phyloP scores from a whole-genome alignment of 768 basidiomycete genomes.

The Infundibulicybe gibba region DNA sequence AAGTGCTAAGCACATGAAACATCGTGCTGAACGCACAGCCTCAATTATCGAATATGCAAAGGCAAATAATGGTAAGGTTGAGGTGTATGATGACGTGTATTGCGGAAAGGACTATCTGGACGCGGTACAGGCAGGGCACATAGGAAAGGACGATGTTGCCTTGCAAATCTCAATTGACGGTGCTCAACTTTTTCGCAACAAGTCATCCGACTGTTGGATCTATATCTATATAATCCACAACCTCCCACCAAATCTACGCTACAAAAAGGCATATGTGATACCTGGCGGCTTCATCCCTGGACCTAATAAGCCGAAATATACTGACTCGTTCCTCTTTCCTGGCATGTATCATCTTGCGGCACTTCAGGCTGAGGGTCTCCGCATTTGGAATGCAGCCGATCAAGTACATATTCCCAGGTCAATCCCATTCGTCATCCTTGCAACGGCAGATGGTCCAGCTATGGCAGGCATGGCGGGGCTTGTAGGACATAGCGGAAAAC shows the following conservation, averaged over 20 bases:
- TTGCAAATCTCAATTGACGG: conserved; percentile 28
- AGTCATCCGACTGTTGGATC: conserved; percentile 14
- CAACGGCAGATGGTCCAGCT: conserved; percentile 18
- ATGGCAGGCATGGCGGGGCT: conserved; percentile 19
- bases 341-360: conserved; percentile 19
- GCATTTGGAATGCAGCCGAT: conserved; percentile 18
- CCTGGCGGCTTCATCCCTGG: conserved; percentile 26
- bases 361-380: conserved; percentile 18
- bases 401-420: conserved; percentile 4
- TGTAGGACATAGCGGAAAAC: conserved; percentile 18
- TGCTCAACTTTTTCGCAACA: conserved; percentile 26
- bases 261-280: conserved; percentile 24
- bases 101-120: conserved; percentile 15
- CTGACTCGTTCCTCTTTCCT: conserved; percentile 22
- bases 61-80: neutral
- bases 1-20: neutral
- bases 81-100: conserved; percentile 2
- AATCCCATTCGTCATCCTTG: conserved; percentile 11
- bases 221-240: conserved; percentile 26
- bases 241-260: conserved; percentile 14
- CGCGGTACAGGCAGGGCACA: conserved; percentile 13
- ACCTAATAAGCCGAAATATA: conserved; percentile 23
- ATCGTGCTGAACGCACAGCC: neutral
- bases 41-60: neutral
- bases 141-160: conserved; percentile 15